These are phyloP conservation scores for Cladobotryum mycophilum DNA, from an alignment of 2,329 filamentous ascomycete genomes.

Conservation along the genomic window DNA sequence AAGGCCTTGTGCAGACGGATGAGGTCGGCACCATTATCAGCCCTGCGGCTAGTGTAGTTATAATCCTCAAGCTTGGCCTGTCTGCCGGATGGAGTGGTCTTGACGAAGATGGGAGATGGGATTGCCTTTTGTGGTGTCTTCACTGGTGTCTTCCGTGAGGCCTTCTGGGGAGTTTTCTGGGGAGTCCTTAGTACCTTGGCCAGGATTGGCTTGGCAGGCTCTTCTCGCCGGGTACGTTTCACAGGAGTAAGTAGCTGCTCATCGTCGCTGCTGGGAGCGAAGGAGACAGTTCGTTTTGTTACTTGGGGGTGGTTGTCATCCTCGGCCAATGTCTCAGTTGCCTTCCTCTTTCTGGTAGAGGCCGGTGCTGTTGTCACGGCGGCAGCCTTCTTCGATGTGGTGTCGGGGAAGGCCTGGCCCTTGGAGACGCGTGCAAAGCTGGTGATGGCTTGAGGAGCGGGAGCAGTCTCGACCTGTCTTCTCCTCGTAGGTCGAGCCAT, in stretches of 20 bases:
- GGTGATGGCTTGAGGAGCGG: conserved; percentile 29
- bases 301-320: conserved; percentile 18
- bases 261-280: conserved; percentile 29
- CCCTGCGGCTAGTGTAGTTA: background rate
- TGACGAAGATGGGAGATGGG: conserved; percentile 25
- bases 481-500: conserved; percentile 15
- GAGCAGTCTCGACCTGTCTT: conserved; percentile 12
- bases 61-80: conserved; percentile 13
- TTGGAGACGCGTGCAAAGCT: conserved; percentile 45
- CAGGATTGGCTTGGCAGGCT: conserved; percentile 12
- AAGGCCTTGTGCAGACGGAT: conserved; percentile 60
- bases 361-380: conserved; percentile 19
- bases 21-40: conserved; percentile 40
- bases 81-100: conserved; percentile 21
- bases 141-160: too few species aligned
- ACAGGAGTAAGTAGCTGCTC: conserved; percentile 14
- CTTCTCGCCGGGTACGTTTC: conserved; percentile 24
- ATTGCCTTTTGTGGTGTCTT: background rate
- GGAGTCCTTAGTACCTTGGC: conserved; percentile 16
- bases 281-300: conserved; percentile 25
- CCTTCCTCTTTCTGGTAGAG: conserved; percentile 34
- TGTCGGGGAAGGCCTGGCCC: conserved; percentile 20
- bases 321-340: conserved; percentile 20
- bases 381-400: conserved; percentile 30
- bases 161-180: background rate